Conservation (phyloP, 495 filamentous ascomycete species). For the Emericellopsis terricola region DNA sequence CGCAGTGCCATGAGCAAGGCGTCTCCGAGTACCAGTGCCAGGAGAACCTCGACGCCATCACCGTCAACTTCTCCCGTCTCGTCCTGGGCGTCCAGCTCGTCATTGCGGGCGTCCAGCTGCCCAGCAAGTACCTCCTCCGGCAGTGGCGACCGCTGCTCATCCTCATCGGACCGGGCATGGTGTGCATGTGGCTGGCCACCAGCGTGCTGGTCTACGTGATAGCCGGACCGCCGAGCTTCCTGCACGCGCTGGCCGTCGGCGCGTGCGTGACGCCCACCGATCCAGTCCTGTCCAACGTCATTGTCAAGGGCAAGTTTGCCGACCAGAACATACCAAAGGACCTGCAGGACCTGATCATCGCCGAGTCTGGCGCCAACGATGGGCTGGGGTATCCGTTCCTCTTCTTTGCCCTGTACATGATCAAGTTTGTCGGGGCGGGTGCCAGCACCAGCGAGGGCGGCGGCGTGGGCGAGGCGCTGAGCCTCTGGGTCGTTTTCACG, state of each 20-base stretch:
- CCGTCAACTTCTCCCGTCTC: constrained; percentile 69
- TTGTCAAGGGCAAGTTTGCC: constrained; percentile 87
- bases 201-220: constrained; percentile 63
- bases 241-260: constrained; percentile 62
- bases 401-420: constrained; percentile 67
- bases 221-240: constrained; percentile 52
- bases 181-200: constrained; percentile 73
- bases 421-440: constrained; percentile 41
- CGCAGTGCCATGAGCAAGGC: constrained; percentile 8
- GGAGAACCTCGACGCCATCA: constrained; percentile 26
- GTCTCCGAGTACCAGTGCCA: constrained; percentile 17
- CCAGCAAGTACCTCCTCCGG: constrained; percentile 59
- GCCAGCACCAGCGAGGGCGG: constrained; percentile 10
- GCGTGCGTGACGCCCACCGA: constrained; percentile 87
- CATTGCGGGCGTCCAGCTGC: constrained; percentile 79
- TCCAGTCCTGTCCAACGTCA: constrained; percentile 73
- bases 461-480: constrained; percentile 53
- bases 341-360: constrained; percentile 73
- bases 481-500: constrained; percentile 73
- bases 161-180: constrained; percentile 75
- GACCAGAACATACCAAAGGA: constrained; percentile 73
- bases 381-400: constrained; percentile 88
- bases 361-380: constrained; percentile 84
- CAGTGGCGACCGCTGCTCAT: constrained; percentile 67
- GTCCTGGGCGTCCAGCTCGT: constrained; percentile 87